Percentiles rank a stretch among this genome's conserved stretches.
phyloP scores from a whole-genome alignment of 1,139 yeast species.

The Pichia sp. region DNA sequence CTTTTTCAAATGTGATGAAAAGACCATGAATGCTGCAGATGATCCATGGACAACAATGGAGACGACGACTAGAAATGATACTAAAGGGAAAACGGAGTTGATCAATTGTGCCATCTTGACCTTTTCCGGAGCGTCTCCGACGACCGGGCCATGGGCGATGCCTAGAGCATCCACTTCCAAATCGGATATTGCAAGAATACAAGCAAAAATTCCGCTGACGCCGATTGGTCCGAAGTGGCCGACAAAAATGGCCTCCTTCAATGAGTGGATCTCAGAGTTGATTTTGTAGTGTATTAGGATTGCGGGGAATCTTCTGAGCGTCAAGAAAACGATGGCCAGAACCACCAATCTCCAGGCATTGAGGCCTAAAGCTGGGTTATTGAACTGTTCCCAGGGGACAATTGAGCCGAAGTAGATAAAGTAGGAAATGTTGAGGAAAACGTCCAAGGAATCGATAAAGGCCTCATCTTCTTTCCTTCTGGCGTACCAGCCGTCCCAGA shows the following conservation, averaged over 20 bases:
- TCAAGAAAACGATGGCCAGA: conserved; percentile 69
- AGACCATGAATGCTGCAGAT: conserved; percentile 57
- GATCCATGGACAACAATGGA: conserved; percentile 94
- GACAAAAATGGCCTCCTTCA: conserved; percentile 93
- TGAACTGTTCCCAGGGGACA: conserved; percentile 85
- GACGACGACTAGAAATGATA: conserved; percentile 74
- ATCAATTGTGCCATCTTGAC: conserved; percentile 61
- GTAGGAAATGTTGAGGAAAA: conserved; percentile 74
- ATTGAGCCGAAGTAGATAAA: conserved; percentile 92
- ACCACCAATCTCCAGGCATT: conserved; percentile 79
- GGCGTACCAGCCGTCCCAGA: conserved; percentile 89
- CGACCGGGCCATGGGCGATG: conserved; percentile 49
- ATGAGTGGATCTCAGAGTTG: conserved; percentile 81
- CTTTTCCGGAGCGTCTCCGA: conserved; percentile 49
- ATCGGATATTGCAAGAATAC: conserved; percentile 74
- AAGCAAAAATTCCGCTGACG: conserved; percentile 91
- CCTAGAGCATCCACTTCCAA: conserved; percentile 49
- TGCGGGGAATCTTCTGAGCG: conserved; percentile 83
- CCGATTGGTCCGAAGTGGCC: conserved; percentile 99
- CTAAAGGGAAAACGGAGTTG: conserved; percentile 81
- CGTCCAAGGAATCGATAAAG: conserved; percentile 85
- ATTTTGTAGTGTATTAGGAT: conserved; percentile 70
- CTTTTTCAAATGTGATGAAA: neutral
- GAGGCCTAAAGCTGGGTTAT: conserved; percentile 58
- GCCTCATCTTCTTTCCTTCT: conserved; percentile 74